Conservation (phyloP, 75 land plant genomes). For the Sequoia sempervirens region DNA sequence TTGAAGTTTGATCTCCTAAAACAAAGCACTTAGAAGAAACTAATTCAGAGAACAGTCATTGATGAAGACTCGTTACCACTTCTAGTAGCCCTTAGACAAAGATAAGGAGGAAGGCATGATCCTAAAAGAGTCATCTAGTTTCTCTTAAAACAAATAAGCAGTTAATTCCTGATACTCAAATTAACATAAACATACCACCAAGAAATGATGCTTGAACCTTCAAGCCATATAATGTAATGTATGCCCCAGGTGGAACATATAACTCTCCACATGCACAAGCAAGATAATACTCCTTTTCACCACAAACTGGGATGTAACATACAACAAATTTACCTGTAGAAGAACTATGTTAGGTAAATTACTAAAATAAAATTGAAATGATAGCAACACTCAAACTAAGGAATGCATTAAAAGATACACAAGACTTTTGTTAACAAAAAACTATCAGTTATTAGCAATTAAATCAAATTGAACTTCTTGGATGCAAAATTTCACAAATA, state of each 20-base stretch:
- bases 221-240: constrained; percentile 79
- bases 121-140: background rate
- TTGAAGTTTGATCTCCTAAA: background rate
- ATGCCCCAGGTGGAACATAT: constrained; percentile 92
- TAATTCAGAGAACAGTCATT: background rate
- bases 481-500: background rate
- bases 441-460: background rate
- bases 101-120: background rate
- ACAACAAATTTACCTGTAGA: constrained; percentile 82
- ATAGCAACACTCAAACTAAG: background rate
- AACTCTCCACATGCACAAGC: constrained; percentile 89
- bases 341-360: background rate
- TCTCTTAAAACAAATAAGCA: background rate
- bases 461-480: background rate
- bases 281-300: constrained; percentile 96
- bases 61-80: background rate
- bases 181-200: constrained; percentile 59
- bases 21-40: background rate
- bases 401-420: background rate
- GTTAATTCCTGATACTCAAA: background rate
- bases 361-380: background rate
- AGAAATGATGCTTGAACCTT: constrained; percentile 87
- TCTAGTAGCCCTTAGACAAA: background rate
- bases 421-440: background rate
- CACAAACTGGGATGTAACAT: constrained; percentile 70